Percentiles rank a stretch among this genome's conserved stretches.
Evolutionary conservation across 2,329 filamentous ascomycete species (phyloP).

Genomic region (Trichophyton equinum): DNA sequence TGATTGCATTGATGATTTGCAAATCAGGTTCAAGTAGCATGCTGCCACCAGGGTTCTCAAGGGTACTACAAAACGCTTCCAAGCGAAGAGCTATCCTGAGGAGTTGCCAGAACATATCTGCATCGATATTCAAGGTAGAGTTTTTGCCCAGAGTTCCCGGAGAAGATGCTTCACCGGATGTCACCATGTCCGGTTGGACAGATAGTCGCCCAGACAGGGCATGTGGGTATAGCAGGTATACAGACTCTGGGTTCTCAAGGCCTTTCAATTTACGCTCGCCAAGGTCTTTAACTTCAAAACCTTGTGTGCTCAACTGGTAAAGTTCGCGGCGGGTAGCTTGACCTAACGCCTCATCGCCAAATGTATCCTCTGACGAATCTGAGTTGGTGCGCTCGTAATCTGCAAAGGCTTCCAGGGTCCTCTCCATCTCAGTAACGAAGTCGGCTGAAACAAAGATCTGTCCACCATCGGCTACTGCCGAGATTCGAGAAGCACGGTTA

Average conservation of each 20-base stretch:
- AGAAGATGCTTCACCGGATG: slow-evolving; percentile 36
- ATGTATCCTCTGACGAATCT: slow-evolving; percentile 57
- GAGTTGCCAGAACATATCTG: slow-evolving; percentile 73
- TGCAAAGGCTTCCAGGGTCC: slow-evolving; percentile 77
- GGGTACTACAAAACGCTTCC: slow-evolving; percentile 80
- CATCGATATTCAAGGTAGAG: slow-evolving; percentile 62
- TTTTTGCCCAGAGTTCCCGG: slow-evolving; percentile 51
- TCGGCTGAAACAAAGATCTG: slow-evolving; percentile 95
- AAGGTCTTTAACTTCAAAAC: slow-evolving; percentile 93
- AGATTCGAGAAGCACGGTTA: slow-evolving; percentile 89
- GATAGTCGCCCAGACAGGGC: slow-evolving; percentile 59
- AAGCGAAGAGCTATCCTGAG: slow-evolving; percentile 82
- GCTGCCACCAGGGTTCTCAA: slow-evolving; percentile 57
- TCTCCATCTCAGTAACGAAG: slow-evolving; percentile 91
- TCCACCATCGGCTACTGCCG: slow-evolving; percentile 84
- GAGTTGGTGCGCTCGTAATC: slow-evolving; percentile 61
- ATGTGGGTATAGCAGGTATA: slow-evolving; percentile 92
- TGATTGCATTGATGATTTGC: slow-evolving; percentile 64
- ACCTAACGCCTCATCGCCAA: slow-evolving; percentile 63
- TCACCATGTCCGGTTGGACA: slow-evolving; percentile 36
- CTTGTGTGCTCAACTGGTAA: slow-evolving; percentile 72
- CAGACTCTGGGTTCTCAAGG: slow-evolving; percentile 88
- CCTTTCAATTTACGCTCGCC: slow-evolving; percentile 93
- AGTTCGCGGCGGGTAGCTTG: slow-evolving; percentile 75
- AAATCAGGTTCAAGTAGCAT: slow-evolving; percentile 69